These are phyloP conservation scores for Kluyveromyces aestuarii DNA, from an alignment of 805 yeast species.

Conservation along the genomic window DNA sequence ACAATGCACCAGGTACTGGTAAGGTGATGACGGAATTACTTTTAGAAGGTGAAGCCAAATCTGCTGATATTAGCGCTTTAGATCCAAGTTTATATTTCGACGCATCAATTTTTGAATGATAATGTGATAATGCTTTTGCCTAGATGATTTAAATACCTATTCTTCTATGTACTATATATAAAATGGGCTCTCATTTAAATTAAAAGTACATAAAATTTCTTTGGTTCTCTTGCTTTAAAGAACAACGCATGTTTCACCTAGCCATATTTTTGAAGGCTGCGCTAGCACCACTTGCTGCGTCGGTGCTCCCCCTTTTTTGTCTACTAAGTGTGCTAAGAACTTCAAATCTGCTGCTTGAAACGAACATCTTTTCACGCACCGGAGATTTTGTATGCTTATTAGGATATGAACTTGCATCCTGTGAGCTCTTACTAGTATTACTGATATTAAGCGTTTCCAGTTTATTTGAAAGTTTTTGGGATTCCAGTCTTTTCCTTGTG, in stretches of 20 bases:
- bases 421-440: conserved; percentile 4
- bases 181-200: not conserved
- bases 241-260: not conserved
- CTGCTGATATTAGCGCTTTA: conserved; percentile 72
- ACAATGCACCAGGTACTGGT: conserved; percentile 97
- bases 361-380: conserved; percentile 21
- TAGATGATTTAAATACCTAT: not conserved
- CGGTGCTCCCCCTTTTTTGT: conserved; percentile 7
- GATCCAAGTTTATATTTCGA: conserved; percentile 86
- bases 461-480: conserved; percentile 7
- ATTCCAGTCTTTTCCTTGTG: conserved; percentile 49
- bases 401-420: not conserved
- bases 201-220: not conserved
- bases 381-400: conserved; percentile 1
- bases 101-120: conserved; percentile 36
- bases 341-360: conserved; percentile 27
- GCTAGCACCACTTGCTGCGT: conserved; percentile 27
- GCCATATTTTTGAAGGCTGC: conserved; percentile 22
- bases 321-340: conserved; percentile 20
- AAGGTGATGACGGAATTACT: conserved; percentile 79
- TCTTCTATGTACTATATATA: not conserved
- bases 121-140: not conserved
- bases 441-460: conserved; percentile 7
- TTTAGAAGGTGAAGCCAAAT: conserved; percentile 68
- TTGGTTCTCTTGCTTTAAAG: not conserved